Evolutionary conservation across 495 filamentous ascomycete species (phyloP), one percentile per base, ranked within the genome.

Genomic region (Aspergillus bridgeri): DNA sequence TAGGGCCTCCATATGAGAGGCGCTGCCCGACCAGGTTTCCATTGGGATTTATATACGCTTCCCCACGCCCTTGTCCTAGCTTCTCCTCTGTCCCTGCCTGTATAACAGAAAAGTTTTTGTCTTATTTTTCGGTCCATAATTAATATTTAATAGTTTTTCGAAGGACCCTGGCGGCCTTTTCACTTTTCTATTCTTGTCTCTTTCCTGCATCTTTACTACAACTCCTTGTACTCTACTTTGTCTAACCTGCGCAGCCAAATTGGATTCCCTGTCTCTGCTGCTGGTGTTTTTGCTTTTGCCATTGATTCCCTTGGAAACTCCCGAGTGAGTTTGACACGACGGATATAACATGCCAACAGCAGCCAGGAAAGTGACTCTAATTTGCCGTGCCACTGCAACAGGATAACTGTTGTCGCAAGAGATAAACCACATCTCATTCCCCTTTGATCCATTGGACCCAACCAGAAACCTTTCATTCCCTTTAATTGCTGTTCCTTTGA

Each of bases 21-120:
- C 61, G 65, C 65, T 67, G 65, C 62, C 65, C 65, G 54, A 66
- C 61, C 54, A 56, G 55, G 48, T 57, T 51, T 48, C 48, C 57
- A 44, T 57, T 59, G 54, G 58, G 52, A 48, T 38, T 33, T 45
- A 46, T 54, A 54, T 59, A 59, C 53, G 45, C 48, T 48, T 51
- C 27, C 54, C 29, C 46, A 49, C 38, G 33, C 42, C 56, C 55
- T 48, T 47, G 13, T 51, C 45, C 43, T 46, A 15, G 53, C 27
- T 42, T 42, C 42, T 42, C 44, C 42, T 50, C 33, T 56, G 48
- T 58, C 44, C 60, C 47, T 51, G 17, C 3, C 5, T 33, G 20
- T 51, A 27, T 51, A 51, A 25, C 25, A 38, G n/a, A 33, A 33
- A 20, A 51, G 6, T 38, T 38, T 11, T 38, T 38, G 33, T 15